Evolutionary conservation across 495 filamentous ascomycete genomes (phyloP), one percentile per base, ranked within the genome.

Genomic region (Neurospora cerealis): DNA sequence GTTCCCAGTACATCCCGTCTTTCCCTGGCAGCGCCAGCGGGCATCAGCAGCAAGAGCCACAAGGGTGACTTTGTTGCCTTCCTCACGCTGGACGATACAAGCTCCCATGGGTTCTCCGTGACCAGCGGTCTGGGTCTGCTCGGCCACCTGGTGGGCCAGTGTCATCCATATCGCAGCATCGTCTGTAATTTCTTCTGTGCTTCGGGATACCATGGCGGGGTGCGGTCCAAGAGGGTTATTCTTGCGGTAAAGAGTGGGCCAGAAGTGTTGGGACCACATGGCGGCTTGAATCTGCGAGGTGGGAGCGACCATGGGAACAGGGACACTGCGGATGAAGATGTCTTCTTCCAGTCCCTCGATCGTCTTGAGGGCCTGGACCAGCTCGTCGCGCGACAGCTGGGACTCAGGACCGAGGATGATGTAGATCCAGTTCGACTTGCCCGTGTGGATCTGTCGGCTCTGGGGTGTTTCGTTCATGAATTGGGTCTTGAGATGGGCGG

Each of bases 201-300:
- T 77, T 75, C 87, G 80, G 21, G 83, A 79, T n/a, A 89, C 87
- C 73, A 87, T 88, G 48, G 86, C 84, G 72, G 91, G 88, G 81
- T 94, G 89, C 75, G 93, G 86, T 69, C 93, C 89, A 79, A 93
- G 87, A 40, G 94, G 89, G 78, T 94, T 94, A 74, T 88, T 91
- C 78, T 91, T 91, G 73, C 94, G 94, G 84, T 96, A 98, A 9
- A 93, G 85, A 6, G 92, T 90, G 0, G 96, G 96, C 96, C 96
- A 99, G 79, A 93, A 91, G 37, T 87, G 85, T 36, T 87, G 83
- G 39, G 88, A 90, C 93, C 93, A 97, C 80, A 85, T 80, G 10
- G 89, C 86, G 6, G 96, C 94, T 83, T 97, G 93, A 13, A 88
- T 80, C 28, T 87, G 80, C 24, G 91, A 95, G 32, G 91, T 90